Base-by-base conservation (phyloP, 2,329 filamentous ascomycete species). In the Tympanopsis confertula region DNA sequence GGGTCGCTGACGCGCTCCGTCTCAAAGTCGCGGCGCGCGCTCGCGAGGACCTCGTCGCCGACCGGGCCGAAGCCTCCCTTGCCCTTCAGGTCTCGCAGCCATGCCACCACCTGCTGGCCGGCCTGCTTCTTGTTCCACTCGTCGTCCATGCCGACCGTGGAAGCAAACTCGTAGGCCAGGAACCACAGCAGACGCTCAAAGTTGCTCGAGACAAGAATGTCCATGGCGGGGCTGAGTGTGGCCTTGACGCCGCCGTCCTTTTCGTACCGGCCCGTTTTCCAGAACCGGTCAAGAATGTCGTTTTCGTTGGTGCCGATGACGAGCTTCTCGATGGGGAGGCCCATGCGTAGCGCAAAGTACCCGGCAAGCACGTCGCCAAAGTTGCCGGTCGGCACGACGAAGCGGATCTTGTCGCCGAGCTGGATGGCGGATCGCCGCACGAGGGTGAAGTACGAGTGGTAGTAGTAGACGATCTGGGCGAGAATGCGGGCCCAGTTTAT, bases 401-500 rank as follows among this genome's bases (percentile, higher is more conserved):
- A 94, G 42, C 88, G 80, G 29, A 91, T 71, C 52, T 75, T 76
- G 47, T 85, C 75, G 47, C 72, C 74, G 18, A 80, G 51, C 41
- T 76, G 71, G 57, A 82, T 82, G 13, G 63, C 53, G 3, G 74
- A 74, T 37, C 70, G 66, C 54, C 68, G 73, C 42, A 68, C 71
- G 24, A 98, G 77, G 13, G 78, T 66, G 62, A 95, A 94, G 69
- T 96, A 96, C 10, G 91, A 80, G 60, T 91, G 71, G 68, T 95
- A 94, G 69, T 94, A 98, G 71, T 94, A 96, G 43, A 86, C 86
- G 46, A 94, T 95, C 65, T 98, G 91, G 12, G 91, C 89, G 26
- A 98, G 73, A 48, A 98, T 96, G 49, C 91, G 74, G 2, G 88
- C 84, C 74, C 82, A 95, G 65, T 96, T 96, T 65, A 96, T 96